Evolutionary conservation across 1,284 basidiomycete genomes (phyloP), one percentile per base, ranked within the genome.

Genomic region (Apiotrichum siamense): DNA sequence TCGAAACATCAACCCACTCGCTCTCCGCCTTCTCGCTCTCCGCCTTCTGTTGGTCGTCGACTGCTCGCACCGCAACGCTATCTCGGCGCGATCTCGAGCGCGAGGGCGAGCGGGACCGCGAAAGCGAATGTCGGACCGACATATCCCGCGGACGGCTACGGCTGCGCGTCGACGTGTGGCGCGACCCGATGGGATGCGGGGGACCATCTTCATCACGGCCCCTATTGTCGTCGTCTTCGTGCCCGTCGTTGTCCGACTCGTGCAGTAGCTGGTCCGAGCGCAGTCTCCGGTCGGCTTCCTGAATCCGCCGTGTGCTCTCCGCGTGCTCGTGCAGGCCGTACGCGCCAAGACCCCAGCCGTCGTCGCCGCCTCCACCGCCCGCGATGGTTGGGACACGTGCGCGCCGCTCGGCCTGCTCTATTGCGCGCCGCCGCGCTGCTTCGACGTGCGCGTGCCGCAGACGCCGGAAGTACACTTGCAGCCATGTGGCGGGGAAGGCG

Each of bases 281-380:
- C 54, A 72, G 57, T 49, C 59, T 60, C 50, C 70, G 61, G 24
- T 67, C 62, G 20, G 66, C 67, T 52, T 65, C 65, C 47, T 59
- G 56, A 47, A 72, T 38, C 43, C 68, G 45, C 49, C 57, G 64
- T 38, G 69, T 68, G 40, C 65, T 70, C 53, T 72, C 74, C 41
- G 71, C 64, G 37, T 70, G 69, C 59, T 75, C 73, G 50, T 81
- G 76, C 66, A 85, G 75, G 21, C 82, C 82, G 63, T 83, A 86
- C 52, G 80, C 81, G 2, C 86, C 85, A 29, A 88, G 70, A 0
- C 83, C 84, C 85, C 86, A 88, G 2, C 70, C 71, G 12, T 52
- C 55, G 0, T 36, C 43, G 1, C 51, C 46, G 26, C 1, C 82
- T 1, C 26, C 36, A 3, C 23, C 32, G 7, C 47, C 48, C 7